phyloP scores from a whole-genome alignment of 192 early-diverging fungal species.

The Coemansia sp. region DNA sequence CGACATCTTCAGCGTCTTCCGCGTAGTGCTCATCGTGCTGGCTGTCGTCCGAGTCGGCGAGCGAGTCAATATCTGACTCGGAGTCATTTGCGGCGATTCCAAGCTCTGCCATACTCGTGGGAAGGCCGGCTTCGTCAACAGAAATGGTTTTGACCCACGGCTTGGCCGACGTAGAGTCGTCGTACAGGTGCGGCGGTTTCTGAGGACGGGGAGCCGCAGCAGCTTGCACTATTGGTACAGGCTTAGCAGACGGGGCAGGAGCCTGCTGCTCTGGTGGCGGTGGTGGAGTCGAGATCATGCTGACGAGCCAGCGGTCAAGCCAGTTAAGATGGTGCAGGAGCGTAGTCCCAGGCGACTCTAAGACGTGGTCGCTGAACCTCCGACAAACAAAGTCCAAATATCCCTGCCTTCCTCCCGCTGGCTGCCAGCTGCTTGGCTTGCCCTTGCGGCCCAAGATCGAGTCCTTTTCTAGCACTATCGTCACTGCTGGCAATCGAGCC shows the following conservation, averaged over 20 bases:
- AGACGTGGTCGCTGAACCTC: slow-evolving; percentile 32
- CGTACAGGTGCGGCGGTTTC: no score
- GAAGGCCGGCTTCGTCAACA: slow-evolving; percentile 25
- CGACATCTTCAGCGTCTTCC: not conserved
- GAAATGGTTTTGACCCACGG: slow-evolving; percentile 45
- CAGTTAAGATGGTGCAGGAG: slow-evolving; percentile 57
- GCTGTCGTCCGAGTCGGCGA: not conserved
- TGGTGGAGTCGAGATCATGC: slow-evolving; percentile 19
- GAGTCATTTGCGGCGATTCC: not conserved
- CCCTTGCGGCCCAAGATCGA: slow-evolving; percentile 38
- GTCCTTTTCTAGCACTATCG: slow-evolving; percentile 24
- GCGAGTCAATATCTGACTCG: not conserved
- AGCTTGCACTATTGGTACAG: not conserved
- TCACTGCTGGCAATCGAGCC: slow-evolving; percentile 14
- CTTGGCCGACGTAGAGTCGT: no score
- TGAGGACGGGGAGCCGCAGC: not conserved
- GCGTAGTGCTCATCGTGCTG: slow-evolving; percentile 19
- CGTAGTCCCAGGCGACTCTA: slow-evolving; percentile 20
- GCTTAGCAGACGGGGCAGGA: not conserved
- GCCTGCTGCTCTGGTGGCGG: slow-evolving; percentile 14
- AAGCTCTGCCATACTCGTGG: slow-evolving; percentile 4
- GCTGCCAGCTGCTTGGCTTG: slow-evolving; percentile 36
- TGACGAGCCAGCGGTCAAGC: slow-evolving; percentile 55
- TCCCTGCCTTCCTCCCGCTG: slow-evolving; percentile 11
- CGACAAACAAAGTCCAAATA: slow-evolving; percentile 26